Evolutionary conservation across 192 early-diverging fungal genomes (phyloP).

Genomic region (Linnemannia zychae): DNA sequence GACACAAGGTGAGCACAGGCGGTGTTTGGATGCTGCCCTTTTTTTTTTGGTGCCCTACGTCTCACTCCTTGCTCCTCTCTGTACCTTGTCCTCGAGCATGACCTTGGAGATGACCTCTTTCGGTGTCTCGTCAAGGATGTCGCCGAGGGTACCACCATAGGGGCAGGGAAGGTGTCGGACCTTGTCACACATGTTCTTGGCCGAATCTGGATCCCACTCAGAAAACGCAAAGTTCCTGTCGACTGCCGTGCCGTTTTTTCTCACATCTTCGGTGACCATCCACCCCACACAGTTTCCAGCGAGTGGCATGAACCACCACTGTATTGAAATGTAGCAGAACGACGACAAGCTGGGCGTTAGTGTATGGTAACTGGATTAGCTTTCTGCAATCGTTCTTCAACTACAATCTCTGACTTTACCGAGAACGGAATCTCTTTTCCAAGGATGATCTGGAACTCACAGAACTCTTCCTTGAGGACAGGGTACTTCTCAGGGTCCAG

Average conservation of each 20-base stretch:
- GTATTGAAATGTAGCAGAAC: too few relatives aligned
- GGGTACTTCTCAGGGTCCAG: conserved; percentile 33
- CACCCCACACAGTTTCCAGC: conserved; percentile 15
- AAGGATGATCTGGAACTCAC: conserved; percentile 22
- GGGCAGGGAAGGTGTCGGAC: conserved; percentile 26
- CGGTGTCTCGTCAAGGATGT: conserved; percentile 30
- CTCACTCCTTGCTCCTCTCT: neutral
- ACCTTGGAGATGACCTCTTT: conserved; percentile 27
- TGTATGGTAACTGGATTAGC: too few relatives aligned
- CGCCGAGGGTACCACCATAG: conserved; percentile 35
- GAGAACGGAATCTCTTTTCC: conserved; percentile 18
- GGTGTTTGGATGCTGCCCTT: neutral
- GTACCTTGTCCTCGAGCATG: conserved; percentile 49
- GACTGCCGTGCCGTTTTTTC: neutral
- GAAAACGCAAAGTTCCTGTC: conserved; percentile 19
- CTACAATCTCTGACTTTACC: neutral
- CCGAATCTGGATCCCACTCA: conserved; percentile 32
- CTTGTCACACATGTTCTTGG: conserved; percentile 19
- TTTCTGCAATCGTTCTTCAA: neutral
- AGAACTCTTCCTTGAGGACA: conserved; percentile 17
- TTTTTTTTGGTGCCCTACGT: neutral
- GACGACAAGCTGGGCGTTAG: neutral
- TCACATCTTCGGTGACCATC: conserved; percentile 27
- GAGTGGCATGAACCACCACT: conserved; percentile 37
- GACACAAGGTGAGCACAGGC: neutral